Base-by-base conservation (phyloP, 2,329 filamentous ascomycete genomes). In the Ascochyta clinopodiicola region DNA sequence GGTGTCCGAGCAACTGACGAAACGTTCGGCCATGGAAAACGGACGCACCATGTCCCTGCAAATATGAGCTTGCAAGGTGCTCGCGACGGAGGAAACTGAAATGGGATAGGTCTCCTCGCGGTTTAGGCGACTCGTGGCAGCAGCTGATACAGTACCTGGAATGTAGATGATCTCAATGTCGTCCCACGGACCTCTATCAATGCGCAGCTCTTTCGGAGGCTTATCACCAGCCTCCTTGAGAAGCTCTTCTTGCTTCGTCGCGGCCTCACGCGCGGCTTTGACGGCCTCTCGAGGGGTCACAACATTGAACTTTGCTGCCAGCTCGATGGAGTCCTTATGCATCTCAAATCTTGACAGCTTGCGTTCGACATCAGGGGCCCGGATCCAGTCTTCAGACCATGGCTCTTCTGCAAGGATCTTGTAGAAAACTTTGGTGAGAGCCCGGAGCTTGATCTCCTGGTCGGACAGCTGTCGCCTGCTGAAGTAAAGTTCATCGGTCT, bases 141-240 rank as follows among this genome's bases (percentile, higher is more conserved):
- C 70, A 4, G 73, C 73, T 3, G 70, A 73, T 10, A 75, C 73
- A 2, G 73, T 75, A 21, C 73, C 73, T 5, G 73, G 67, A 36
- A 75, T 73, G 47, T 73, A 75, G 44, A 75, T 73, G 47, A 75
- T 70, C 48, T 75, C 73, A 22, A 75, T 74, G 15, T 74, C 71
- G 39, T 75, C 73, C 39, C 64, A 75, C 1, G 73, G 73, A 4
- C 70, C 72, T 37, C 67, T 67, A 12, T 61, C 59, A 19, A 64
- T 58, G n/a, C 61, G 66, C 19, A 63, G 54, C 13, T 68, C 62
- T 31, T 67, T 59, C n/a, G 59, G 48, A 2, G 56, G 38, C 22
- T 68, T 67, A 5, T 56, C 53, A 35, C 53, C 43, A 13, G 31
- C 40, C 36, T 51, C 57, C 32, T 67, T 65, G 29, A 57, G 31